These are phyloP conservation scores for Curvularia lunata DNA, from an alignment of 2,329 filamentous ascomycete genomes.

Conservation along the genomic window DNA sequence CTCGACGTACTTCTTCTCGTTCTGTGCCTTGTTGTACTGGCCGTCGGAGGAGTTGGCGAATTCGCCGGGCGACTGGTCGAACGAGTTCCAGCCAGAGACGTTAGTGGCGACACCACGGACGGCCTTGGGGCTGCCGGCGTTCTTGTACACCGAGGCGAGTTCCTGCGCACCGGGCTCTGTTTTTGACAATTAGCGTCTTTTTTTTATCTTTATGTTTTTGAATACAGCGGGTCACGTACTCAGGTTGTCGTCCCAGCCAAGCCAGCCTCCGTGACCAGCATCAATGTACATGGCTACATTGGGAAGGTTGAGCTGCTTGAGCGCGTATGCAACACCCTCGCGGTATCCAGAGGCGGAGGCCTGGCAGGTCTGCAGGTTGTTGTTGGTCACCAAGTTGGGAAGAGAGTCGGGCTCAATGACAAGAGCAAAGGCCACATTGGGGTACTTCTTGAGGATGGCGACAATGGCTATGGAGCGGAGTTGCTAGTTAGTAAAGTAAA, in stretches of 20 bases:
- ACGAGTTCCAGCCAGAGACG: conserved; percentile 66
- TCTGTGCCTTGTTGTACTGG: conserved; percentile 54
- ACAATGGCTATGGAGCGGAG: conserved; percentile 53
- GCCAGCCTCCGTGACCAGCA: conserved; percentile 70
- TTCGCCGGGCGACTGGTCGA: conserved; percentile 51
- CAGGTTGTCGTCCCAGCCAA: conserved; percentile 69
- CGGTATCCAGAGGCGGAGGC: conserved; percentile 64
- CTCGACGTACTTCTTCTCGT: conserved; percentile 62
- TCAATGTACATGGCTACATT: conserved; percentile 71
- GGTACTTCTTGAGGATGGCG: conserved; percentile 61
- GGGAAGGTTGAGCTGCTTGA: conserved; percentile 64
- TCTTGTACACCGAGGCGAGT: conserved; percentile 57
- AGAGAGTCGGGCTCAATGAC: conserved; percentile 67
- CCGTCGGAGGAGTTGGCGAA: conserved; percentile 45
- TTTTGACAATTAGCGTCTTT: background rate
- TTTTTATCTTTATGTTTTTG: background rate
- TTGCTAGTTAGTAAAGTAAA: conserved; percentile 3
- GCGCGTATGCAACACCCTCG: conserved; percentile 64
- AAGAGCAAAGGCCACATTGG: conserved; percentile 50
- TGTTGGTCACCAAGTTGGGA: conserved; percentile 69
- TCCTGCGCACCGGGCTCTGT: conserved; percentile 57
- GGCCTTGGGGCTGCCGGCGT: conserved; percentile 55
- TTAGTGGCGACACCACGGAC: conserved; percentile 63
- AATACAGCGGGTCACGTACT: conserved; percentile 25
- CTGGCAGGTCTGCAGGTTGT: conserved; percentile 61